Percentiles rank a stretch among this genome's conserved stretches.
These are phyloP conservation scores for Beauveria sp. DNA, from an alignment of 2,329 filamentous ascomycete species.

Conservation along the genomic window DNA sequence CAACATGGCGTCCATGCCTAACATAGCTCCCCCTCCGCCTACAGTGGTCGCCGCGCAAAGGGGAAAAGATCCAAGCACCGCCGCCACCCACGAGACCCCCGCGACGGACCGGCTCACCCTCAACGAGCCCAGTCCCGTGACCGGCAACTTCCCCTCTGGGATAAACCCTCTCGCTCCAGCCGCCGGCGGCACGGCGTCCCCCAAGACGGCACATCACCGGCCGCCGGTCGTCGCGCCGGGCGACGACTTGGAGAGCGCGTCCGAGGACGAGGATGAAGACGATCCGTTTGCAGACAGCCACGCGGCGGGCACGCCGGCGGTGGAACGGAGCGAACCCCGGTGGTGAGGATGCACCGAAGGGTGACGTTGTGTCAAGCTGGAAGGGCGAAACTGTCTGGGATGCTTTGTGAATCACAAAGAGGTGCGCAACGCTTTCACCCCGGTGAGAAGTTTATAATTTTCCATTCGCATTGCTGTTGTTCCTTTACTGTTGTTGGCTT, in stretches of 20 bases:
- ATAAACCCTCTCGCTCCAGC: not conserved
- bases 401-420: no score
- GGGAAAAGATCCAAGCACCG: not conserved
- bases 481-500: no score
- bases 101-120: not conserved
- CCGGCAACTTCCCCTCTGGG: not conserved
- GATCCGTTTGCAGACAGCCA: slow-evolving; percentile 83
- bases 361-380: not conserved
- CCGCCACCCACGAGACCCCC: not conserved
- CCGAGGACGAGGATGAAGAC: slow-evolving; percentile 64
- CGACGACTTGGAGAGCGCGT: slow-evolving; percentile 24
- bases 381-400: not conserved
- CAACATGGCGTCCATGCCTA: slow-evolving; percentile 17
- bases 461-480: not conserved
- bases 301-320: slow-evolving; percentile 41
- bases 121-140: slow-evolving; percentile 28
- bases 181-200: not conserved
- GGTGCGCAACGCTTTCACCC: no score
- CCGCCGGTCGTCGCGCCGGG: slow-evolving; percentile 22
- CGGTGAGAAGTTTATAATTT: not conserved
- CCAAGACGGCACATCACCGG: slow-evolving; percentile 30
- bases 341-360: slow-evolving; percentile 18
- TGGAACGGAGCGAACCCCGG: slow-evolving; percentile 23
- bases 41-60: slow-evolving; percentile 25
- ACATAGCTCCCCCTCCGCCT: not conserved